These are phyloP conservation scores for Tuber borchii DNA, from an alignment of 495 filamentous ascomycete genomes.

Conservation along the genomic window DNA sequence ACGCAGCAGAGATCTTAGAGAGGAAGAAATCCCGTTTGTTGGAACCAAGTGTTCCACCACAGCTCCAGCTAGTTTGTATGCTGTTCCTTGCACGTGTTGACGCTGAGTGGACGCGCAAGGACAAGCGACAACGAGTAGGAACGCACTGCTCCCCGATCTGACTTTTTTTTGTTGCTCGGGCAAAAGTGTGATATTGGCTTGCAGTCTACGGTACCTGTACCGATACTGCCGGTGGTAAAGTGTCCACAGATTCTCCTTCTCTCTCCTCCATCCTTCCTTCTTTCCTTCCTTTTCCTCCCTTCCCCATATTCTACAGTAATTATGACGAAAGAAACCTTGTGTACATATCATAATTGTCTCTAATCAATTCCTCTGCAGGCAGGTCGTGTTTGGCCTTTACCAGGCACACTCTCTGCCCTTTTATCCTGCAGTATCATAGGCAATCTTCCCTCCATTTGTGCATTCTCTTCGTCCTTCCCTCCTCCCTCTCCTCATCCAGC, in stretches of 20 bases:
- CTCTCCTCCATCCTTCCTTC: background rate
- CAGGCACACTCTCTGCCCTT: background rate
- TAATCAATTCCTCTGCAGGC: background rate
- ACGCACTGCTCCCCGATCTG: constrained; percentile 2
- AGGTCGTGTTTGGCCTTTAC: background rate
- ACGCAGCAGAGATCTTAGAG: background rate
- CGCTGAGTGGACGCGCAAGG: background rate
- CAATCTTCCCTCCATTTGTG: no score
- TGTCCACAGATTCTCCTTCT: background rate
- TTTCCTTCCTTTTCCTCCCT: background rate
- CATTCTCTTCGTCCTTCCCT: no score
- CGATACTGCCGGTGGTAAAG: background rate
- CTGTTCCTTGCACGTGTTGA: background rate
- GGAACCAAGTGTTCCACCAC: background rate
- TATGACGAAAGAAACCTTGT: background rate
- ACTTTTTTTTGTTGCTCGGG: no score
- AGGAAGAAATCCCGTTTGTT: background rate
- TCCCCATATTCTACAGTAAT: background rate
- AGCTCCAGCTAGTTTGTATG: background rate
- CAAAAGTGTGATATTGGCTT: no score
- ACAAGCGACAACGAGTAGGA: background rate
- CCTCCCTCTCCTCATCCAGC: background rate
- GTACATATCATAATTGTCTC: background rate
- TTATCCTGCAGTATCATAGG: no score
- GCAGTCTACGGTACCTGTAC: no score